Evolutionary conservation across 208 protist species (phyloP).

Genomic region (Trypanosoma conorhini): DNA sequence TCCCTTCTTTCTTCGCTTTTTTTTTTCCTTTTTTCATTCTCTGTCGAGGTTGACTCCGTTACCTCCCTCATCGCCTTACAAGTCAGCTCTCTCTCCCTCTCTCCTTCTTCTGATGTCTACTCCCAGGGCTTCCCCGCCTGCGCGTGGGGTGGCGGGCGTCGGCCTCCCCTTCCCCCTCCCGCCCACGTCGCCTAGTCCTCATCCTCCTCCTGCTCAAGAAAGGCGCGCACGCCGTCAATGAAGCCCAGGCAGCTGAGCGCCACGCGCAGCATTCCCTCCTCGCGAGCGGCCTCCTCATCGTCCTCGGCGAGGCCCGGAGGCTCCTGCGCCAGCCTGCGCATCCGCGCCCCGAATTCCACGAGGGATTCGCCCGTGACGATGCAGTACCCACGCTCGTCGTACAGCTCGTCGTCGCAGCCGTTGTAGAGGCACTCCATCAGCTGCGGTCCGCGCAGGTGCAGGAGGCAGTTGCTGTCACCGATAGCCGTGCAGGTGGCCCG

Average conservation of each 20-base stretch:
- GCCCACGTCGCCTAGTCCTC: not conserved
- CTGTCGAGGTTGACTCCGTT: not conserved
- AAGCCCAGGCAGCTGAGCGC: constrained; percentile 53
- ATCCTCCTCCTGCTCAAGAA: constrained; percentile 40
- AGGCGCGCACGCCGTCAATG: constrained; percentile 62
- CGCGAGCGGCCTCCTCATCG: constrained; percentile 20
- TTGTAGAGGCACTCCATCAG: constrained; percentile 77
- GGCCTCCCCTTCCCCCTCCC: not conserved
- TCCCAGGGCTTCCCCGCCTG: not conserved
- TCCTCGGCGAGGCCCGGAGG: constrained; percentile 32
- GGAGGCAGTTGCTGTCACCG: constrained; percentile 36
- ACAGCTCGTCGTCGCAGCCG: constrained; percentile 67
- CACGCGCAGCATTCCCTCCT: constrained; percentile 62
- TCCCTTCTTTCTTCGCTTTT: not conserved
- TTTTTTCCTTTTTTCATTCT: constrained; percentile 1
- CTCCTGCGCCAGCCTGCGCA: constrained; percentile 31
- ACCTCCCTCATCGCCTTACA: not conserved
- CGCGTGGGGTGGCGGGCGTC: not conserved
- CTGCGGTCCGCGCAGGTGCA: constrained; percentile 49
- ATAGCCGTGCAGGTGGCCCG: constrained; percentile 65
- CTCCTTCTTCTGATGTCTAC: constrained; percentile 4
- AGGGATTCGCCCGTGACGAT: constrained; percentile 74
- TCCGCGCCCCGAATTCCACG: constrained; percentile 57
- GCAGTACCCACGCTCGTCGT: constrained; percentile 76
- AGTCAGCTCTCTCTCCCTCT: not conserved